Percentiles rank a stretch among this genome's conserved stretches.
phyloP scores from a whole-genome alignment of 2,329 filamentous ascomycete genomes.

The Fusarium sublunatum region DNA sequence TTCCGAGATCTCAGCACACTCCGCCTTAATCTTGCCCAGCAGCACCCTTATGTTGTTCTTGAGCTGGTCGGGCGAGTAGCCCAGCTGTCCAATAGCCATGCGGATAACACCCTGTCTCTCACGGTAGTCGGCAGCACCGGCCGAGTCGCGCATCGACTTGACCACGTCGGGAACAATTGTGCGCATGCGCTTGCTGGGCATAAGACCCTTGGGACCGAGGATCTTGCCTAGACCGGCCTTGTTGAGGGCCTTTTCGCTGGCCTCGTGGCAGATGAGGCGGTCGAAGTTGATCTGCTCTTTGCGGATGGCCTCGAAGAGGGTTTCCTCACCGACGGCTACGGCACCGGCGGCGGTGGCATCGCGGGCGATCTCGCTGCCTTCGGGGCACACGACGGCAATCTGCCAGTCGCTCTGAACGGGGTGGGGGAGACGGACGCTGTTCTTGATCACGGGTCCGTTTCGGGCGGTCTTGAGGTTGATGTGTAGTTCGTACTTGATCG shows the following conservation, averaged over 20 bases:
- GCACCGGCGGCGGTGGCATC: constrained; percentile 84
- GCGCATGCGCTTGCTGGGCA: constrained; percentile 89
- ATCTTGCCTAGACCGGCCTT: constrained; percentile 84
- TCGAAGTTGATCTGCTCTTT: constrained; percentile 87
- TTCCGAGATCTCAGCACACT: constrained; percentile 76
- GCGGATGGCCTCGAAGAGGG: constrained; percentile 81
- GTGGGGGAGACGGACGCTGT: constrained; percentile 87
- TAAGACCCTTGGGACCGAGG: constrained; percentile 88
- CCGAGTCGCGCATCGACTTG: constrained; percentile 80
- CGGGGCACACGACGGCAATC: constrained; percentile 92
- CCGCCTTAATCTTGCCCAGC: constrained; percentile 80
- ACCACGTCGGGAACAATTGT: constrained; percentile 87
- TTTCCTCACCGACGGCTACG: constrained; percentile 83
- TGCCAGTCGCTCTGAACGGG: constrained; percentile 88
- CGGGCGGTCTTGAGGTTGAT: constrained; percentile 85
- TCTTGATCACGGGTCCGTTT: constrained; percentile 87
- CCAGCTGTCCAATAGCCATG: constrained; percentile 90
- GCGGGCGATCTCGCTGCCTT: constrained; percentile 77
- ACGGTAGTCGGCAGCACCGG: constrained; percentile 86
- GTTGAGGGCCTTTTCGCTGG: constrained; percentile 80
- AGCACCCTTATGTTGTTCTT: constrained; percentile 84
- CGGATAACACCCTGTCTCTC: constrained; percentile 87
- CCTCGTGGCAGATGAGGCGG: constrained; percentile 84
- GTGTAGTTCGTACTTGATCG: constrained; percentile 88
- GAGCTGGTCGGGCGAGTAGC: constrained; percentile 87